Evolutionary conservation across 2,329 filamentous ascomycete genomes (phyloP), one percentile per base, ranked within the genome.

Genomic region (Fusarium succisae): DNA sequence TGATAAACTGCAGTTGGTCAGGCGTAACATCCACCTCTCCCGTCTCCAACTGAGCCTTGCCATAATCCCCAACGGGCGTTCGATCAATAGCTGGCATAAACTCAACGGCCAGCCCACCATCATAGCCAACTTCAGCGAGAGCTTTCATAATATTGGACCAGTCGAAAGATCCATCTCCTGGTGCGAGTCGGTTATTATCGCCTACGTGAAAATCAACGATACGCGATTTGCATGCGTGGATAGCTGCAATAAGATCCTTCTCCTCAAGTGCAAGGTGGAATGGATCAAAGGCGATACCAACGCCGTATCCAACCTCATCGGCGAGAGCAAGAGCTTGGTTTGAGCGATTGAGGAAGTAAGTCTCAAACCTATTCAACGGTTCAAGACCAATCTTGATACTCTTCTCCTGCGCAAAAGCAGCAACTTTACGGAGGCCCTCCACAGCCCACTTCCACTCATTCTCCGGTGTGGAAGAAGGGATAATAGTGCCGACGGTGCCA

Each of bases 71-170:
- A 1, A 72, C 38, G 0, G 74, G 74, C 0, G 73, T 69, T 4
- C 73, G 70, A 44, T 76, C 74, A 65, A 75, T 74, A 2, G 73
- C 41, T 8, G 74, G 74, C 74, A 76, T 76, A 9, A 69, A 76
- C 30, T 76, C 74, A 15, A 76, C 73, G 0, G 70, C 62, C 17
- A 76, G 6, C 0, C 51, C 73, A 6, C 74, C 73, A 30, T 70
- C 45, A 6, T 76, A 76, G 0, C 73, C 70, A 8, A 37, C 63
- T 43, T 74, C 60, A 3, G 24, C 30, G 1, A 76, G 51, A 1
- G 64, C 50, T 4, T 64, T 8, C 43, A 76, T 74, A 13, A 76
- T 76, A 1, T 37, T 53, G 2, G 67, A 45, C 70, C 74, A 76
- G 15, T 76, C 65, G 5, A 76, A 75, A 0, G 58, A 69, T 15